Evolutionary conservation across 495 filamentous ascomycete species (phyloP).

Genomic region (Penicillium roqueforti): DNA sequence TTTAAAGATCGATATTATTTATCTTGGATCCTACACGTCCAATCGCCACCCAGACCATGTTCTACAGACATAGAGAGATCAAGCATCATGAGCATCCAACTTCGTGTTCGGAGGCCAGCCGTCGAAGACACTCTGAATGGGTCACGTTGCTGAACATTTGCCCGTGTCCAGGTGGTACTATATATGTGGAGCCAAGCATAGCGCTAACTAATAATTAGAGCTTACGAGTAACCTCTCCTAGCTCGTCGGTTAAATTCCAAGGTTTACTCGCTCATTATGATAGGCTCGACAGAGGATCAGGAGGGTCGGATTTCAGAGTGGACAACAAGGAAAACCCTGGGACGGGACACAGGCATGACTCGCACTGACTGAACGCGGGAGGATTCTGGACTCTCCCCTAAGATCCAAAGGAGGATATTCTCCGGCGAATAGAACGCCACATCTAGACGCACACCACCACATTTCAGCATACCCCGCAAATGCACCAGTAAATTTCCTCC

Average conservation of each 20-base stretch:
- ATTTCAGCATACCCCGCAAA: constrained; percentile 16
- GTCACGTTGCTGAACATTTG: constrained; percentile 8
- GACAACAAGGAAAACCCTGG: constrained; percentile 1
- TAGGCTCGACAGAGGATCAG: constrained; percentile 12
- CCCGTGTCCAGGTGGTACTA: no score
- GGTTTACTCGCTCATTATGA: constrained; percentile 12
- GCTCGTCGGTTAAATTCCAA: neutral
- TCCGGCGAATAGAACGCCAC: constrained; percentile 21
- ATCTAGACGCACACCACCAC: constrained; percentile 10
- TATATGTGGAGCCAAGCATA: constrained; percentile 9
- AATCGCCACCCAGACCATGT: constrained; percentile 1
- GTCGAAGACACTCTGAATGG: constrained; percentile 13
- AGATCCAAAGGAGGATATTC: constrained; percentile 15
- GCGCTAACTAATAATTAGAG: no score
- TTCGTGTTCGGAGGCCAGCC: constrained; percentile 8
- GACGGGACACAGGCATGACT: constrained; percentile 5
- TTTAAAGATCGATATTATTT: constrained; percentile 10
- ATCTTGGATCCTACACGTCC: constrained; percentile 12
- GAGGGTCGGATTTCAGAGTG: neutral
- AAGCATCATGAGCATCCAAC: constrained; percentile 13
- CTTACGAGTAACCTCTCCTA: no score
- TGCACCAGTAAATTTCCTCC: constrained; percentile 19
- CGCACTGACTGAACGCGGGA: constrained; percentile 8
- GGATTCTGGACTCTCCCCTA: constrained; percentile 3
- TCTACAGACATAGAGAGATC: constrained; percentile 8